These are phyloP conservation scores for Solanum tarijense DNA, from an alignment of 257 asterid genomes.

Conservation along the genomic window DNA sequence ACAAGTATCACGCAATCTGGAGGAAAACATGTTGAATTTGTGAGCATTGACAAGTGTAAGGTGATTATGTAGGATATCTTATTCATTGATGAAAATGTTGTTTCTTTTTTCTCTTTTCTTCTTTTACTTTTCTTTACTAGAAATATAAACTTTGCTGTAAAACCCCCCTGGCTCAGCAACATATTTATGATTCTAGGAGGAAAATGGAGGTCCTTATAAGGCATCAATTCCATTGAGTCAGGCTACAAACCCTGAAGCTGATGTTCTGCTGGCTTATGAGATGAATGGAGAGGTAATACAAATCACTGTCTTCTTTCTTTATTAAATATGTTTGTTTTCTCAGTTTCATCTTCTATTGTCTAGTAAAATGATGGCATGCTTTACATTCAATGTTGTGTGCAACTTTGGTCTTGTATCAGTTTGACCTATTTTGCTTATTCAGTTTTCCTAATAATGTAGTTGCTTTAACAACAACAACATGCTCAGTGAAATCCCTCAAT, in stretches of 20 bases:
- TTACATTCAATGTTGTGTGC: background rate
- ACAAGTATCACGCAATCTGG: conserved; percentile 49
- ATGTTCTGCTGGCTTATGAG: conserved; percentile 91
- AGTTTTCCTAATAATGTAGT: background rate
- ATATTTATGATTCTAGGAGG: conserved; percentile 48
- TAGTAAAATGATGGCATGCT: background rate
- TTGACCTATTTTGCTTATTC: background rate
- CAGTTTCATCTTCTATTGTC: background rate
- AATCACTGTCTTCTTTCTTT: background rate
- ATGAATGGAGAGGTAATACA: conserved; percentile 88
- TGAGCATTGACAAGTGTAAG: conserved; percentile 97
- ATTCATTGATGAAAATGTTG: background rate
- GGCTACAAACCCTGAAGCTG: conserved; percentile 90
- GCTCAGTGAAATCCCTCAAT: background rate
- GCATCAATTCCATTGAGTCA: conserved; percentile 85
- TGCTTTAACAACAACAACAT: background rate
- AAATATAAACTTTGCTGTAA: background rate
- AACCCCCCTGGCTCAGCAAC: background rate
- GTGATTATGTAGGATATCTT: conserved; percentile 22
- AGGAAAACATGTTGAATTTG: conserved; percentile 86
- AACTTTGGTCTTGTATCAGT: background rate
- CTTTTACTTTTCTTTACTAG: background rate
- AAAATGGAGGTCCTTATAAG: conserved; percentile 94
- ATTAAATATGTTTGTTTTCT: background rate
- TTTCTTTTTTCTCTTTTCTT: background rate